Conservation (phyloP, 2,329 filamentous ascomycete species). For the Cladosporium oxysporum region DNA sequence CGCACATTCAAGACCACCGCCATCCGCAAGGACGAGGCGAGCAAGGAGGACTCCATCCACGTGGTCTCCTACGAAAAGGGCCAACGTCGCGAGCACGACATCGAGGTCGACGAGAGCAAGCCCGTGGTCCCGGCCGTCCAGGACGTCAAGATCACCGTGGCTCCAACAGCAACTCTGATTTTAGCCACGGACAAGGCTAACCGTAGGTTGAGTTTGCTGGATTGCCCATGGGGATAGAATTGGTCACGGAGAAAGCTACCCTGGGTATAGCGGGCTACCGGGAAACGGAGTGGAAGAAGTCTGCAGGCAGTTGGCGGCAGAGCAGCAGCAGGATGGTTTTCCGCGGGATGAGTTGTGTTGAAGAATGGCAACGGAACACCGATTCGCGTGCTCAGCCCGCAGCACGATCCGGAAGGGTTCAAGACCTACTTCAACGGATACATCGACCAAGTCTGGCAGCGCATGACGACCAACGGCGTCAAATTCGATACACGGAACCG, state of each 20-base stretch:
- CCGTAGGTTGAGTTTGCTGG: too few species aligned
- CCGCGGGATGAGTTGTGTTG: conserved; percentile 62
- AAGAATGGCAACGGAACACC: conserved; percentile 38
- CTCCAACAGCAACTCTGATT: conserved; percentile 35
- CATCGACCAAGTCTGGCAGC: conserved; percentile 53
- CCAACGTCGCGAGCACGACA: conserved; percentile 32
- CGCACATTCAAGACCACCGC: conserved; percentile 26
- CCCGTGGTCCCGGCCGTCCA: conserved; percentile 38
- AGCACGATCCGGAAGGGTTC: conserved; percentile 46
- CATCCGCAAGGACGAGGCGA: conserved; percentile 28
- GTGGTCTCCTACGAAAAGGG: conserved; percentile 37
- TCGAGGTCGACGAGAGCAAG: conserved; percentile 31
- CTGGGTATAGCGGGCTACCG: conserved; percentile 58
- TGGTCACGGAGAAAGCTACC: conserved; percentile 35
- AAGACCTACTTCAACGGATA: conserved; percentile 53
- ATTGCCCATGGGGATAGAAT: too few species aligned
- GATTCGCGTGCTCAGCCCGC: conserved; percentile 41
- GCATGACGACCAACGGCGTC: conserved; percentile 23
- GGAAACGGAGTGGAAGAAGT: conserved; percentile 48
- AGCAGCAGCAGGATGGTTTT: conserved; percentile 54
- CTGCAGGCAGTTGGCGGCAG: conserved; percentile 53
- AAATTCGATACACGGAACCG: neutral
- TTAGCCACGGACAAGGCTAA: conserved; percentile 37
- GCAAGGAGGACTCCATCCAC: conserved; percentile 29
- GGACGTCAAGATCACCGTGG: conserved; percentile 32